Evolutionary conservation across 495 filamentous ascomycete species (phyloP), one percentile per base, ranked within the genome.

Genomic region (Penicillium manginii): DNA sequence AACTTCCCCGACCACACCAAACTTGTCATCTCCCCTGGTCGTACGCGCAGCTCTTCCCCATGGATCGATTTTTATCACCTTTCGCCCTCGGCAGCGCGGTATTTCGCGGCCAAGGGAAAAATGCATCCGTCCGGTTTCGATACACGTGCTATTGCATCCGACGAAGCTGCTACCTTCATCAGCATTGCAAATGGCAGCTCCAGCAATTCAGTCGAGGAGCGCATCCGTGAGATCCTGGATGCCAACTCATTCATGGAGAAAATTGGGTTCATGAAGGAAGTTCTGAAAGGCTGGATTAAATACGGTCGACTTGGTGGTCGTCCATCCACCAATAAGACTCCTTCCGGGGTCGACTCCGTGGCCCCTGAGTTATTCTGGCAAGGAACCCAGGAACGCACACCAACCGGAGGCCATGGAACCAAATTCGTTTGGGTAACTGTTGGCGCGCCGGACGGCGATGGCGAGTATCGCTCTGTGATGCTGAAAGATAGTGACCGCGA

Each of bases 1-100:
- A 97, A 98, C 73, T 98, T 97, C 75, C 92, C 93, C 7, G 94
- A 98, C 62, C 94, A 98, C 69, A 97, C 94, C 29, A 98, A 98
- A 70, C 81, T 96, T 23, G 84, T 96, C 4, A 77, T 96, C 48
- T 89, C 91, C 33, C 79, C 84, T 8, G 85, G 87, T 37, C 91
- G 86, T 23, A 88, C 81, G 2, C 69, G 78, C 54, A 78, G 68
- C 55, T 78, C 76, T 1, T 78, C 78, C 0, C 78, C 76, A 1
- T 90, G 88, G 83, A 85, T 91, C 61, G 88, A 93, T 72, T 94
- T 94, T 69, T 92, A 90, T 76, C 89, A 91, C 66, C 84, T 96
- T 6, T 88, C 91, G 0, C 73, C 85, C 5, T 83, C 85, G 17
- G 89, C 89, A 0, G 86, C 88, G 5, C 77, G 82, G 21, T 81